phyloP scores from a whole-genome alignment of 1,139 yeast species.

The Diutina ranongensis region DNA sequence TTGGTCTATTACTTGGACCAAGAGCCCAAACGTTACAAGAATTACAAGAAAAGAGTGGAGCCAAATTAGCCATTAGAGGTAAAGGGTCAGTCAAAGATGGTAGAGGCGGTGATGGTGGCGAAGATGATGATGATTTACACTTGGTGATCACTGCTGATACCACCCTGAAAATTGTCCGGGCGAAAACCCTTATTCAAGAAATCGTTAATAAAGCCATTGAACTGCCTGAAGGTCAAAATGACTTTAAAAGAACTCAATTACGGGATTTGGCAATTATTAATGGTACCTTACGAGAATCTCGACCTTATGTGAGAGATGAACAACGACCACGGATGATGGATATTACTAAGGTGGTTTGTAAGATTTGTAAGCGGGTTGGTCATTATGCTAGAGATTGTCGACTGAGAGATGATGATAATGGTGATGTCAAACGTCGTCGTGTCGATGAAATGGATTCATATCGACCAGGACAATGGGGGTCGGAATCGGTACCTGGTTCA shows the following conservation, averaged over 20 bases:
- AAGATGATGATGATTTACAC: constrained; percentile 60
- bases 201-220: constrained; percentile 75
- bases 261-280: constrained; percentile 86
- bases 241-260: constrained; percentile 79
- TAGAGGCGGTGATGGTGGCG: constrained; percentile 32
- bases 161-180: constrained; percentile 66
- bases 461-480: no score
- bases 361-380: constrained; percentile 70
- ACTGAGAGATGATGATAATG: constrained; percentile 9
- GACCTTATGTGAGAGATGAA: constrained; percentile 45
- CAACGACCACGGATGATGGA: constrained; percentile 31
- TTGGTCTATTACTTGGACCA: constrained; percentile 87
- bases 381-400: constrained; percentile 87
- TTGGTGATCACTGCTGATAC: constrained; percentile 80
- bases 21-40: constrained; percentile 84
- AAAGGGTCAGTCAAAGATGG: constrained; percentile 95
- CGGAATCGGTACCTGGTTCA: no score
- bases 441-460: not conserved
- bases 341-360: constrained; percentile 56
- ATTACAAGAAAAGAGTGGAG: constrained; percentile 76
- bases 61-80: constrained; percentile 79
- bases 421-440: not conserved
- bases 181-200: constrained; percentile 62
- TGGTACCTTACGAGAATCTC: constrained; percentile 82
- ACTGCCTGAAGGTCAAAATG: constrained; percentile 90